Evolutionary conservation across 1,284 basidiomycete genomes (phyloP).

Genomic region (Phlebopus sp.): DNA sequence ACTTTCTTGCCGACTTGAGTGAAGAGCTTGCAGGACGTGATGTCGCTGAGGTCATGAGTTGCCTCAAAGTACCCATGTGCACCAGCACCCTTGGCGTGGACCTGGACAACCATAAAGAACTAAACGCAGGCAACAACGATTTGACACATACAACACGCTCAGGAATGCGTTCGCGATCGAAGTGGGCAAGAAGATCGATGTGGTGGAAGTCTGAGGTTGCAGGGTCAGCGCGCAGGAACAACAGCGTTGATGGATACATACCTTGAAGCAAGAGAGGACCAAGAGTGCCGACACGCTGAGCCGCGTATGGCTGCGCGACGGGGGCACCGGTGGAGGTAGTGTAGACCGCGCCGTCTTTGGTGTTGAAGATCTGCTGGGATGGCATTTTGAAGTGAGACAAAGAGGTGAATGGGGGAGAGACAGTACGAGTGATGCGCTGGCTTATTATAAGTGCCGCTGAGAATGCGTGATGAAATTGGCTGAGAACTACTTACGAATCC

Average conservation of each 20-base stretch:
- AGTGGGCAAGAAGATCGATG: constrained; percentile 87
- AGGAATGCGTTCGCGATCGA: constrained; percentile 92
- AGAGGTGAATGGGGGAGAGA: constrained; percentile 5
- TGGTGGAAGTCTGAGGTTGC: constrained; percentile 65
- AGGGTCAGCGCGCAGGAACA: constrained; percentile 9
- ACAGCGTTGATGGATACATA: constrained; percentile 26
- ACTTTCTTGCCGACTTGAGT: constrained; percentile 68
- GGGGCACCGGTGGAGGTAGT: constrained; percentile 83
- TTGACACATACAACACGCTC: constrained; percentile 74
- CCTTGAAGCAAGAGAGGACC: constrained; percentile 89
- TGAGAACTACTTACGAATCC: constrained; percentile 4
- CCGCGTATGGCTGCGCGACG: constrained; percentile 70
- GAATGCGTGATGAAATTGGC: constrained; percentile 2
- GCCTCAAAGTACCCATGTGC: constrained; percentile 92
- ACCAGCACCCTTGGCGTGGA: constrained; percentile 85
- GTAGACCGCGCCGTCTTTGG: constrained; percentile 64
- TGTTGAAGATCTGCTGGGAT: constrained; percentile 55
- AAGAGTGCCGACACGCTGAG: constrained; percentile 69
- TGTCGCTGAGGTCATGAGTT: constrained; percentile 79
- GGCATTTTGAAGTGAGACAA: constrained; percentile 47
- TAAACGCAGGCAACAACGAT: constrained; percentile 3
- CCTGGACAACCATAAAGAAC: constrained; percentile 37
- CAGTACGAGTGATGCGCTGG: neutral
- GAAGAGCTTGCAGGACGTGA: constrained; percentile 76
- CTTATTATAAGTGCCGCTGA: constrained; percentile 31